phyloP scores from a whole-genome alignment of 2,329 filamentous ascomycete genomes.

The Bipolaris victoriae region DNA sequence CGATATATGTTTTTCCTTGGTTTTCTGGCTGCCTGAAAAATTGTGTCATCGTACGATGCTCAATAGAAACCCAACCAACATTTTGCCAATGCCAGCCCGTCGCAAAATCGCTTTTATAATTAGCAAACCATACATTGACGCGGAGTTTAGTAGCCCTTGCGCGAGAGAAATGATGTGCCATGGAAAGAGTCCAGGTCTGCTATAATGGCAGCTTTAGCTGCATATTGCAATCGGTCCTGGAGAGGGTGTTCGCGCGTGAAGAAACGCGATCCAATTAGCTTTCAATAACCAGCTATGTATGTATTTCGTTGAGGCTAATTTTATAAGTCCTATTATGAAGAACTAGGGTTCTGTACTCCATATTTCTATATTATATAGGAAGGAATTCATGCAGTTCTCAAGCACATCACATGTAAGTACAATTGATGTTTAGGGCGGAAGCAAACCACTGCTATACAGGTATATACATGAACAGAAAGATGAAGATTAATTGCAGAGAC shows the following conservation, averaged over 20 bases:
- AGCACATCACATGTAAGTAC: neutral
- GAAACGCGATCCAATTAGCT: too few species aligned
- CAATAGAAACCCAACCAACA: conserved; percentile 10
- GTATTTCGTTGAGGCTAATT: too few species aligned
- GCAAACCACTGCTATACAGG: neutral
- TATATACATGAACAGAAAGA: neutral
- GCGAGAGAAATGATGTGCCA: too few species aligned
- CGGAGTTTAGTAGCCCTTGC: too few species aligned
- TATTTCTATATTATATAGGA: too few species aligned
- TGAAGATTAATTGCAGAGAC: neutral
- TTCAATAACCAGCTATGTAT: too few species aligned
- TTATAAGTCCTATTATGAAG: too few species aligned
- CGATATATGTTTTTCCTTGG: conserved; percentile 8
- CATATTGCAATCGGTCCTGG: too few species aligned
- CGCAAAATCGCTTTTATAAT: conserved; percentile 3
- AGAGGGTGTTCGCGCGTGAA: too few species aligned
- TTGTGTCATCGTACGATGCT: conserved; percentile 1
- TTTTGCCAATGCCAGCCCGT: neutral
- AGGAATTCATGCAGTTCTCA: neutral
- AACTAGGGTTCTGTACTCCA: too few species aligned
- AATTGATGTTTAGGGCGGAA: neutral
- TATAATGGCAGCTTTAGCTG: too few species aligned
- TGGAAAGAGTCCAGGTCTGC: too few species aligned
- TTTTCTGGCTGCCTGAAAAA: conserved; percentile 10
- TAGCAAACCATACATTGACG: conserved; percentile 2